phyloP scores from a whole-genome alignment of 2,329 filamentous ascomycete genomes.

The Zymoseptoria brevis region DNA sequence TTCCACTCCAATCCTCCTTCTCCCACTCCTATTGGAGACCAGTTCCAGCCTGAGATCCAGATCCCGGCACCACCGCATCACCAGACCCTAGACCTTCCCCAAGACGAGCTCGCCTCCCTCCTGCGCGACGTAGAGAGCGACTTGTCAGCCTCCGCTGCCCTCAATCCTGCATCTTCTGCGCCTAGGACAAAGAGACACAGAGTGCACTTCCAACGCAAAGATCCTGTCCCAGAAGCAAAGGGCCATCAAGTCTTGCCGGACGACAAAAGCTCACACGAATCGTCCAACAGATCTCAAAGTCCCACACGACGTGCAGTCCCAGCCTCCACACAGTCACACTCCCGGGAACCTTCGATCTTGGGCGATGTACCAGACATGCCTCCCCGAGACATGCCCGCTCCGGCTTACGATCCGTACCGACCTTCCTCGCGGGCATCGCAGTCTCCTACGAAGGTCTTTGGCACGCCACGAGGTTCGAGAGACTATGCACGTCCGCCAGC shows the following conservation, averaged over 20 bases:
- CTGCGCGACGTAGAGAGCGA: constrained; percentile 35
- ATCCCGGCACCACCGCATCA: neutral
- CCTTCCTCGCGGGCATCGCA: constrained; percentile 47
- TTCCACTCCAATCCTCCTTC: constrained; percentile 2
- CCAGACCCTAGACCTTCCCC: constrained; percentile 23
- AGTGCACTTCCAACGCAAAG: constrained; percentile 21
- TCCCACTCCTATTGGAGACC: constrained; percentile 8
- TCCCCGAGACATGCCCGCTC: constrained; percentile 54
- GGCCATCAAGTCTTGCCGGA: neutral
- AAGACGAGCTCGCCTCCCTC: constrained; percentile 37
- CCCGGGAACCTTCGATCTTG: constrained; percentile 44
- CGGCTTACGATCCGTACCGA: constrained; percentile 56
- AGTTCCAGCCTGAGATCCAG: constrained; percentile 10
- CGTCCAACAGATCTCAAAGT: constrained; percentile 32
- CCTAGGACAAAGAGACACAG: constrained; percentile 24
- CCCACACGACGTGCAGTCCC: constrained; percentile 41
- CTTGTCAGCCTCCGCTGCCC: constrained; percentile 18
- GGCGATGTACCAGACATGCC: constrained; percentile 43
- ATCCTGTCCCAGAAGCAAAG: neutral
- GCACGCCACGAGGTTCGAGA: constrained; percentile 36
- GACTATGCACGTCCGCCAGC: constrained; percentile 68
- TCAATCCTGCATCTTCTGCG: constrained; percentile 11
- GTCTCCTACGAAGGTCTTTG: constrained; percentile 36
- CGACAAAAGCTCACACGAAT: constrained; percentile 24
- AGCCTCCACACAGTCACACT: constrained; percentile 34